Base-by-base conservation (phyloP, 2,329 filamentous ascomycete species). In the Colletotrichum noveboracense region DNA sequence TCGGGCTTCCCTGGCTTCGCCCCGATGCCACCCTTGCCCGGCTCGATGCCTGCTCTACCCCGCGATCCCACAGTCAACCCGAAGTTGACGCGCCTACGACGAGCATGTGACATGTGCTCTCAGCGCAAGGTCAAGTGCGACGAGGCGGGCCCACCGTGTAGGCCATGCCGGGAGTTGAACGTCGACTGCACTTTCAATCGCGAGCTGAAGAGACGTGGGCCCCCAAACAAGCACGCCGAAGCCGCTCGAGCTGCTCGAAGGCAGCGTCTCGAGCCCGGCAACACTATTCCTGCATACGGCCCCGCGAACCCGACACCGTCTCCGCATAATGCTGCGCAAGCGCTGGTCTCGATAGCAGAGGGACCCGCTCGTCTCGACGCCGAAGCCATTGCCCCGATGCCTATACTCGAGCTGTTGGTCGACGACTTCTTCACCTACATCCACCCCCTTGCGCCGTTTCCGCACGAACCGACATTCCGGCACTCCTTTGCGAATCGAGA, bases 371-470 rank as follows among this genome's bases (percentile, higher is more conserved):
- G 84, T n/a, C 81, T 92, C 16, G 90, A 91, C 75, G 91, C 93
- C 64, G 94, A 96, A 81, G 87, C 90, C 3, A 95, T 96, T 76
- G 94, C 93, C 55, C 93, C 94, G 0, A 88, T 93, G 83, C 89
- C 91, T 9, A 91, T 93, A 13, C 86, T 96, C 68, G 89, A 93
- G 79, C 88, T 93, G 3, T 87, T 96, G 18, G 90, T 96, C 73
- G 93, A 96, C 82, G 94, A 96, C 85, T 96, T 95, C 88, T 96
- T 96, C 84, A 95, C 93, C 21, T 95, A 95, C 82, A 93, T 96
- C 69, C 93, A 96, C 79, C 94, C 94, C 2, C 88, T 96, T 10
- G 91, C 91, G 74, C 94, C 94, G 0, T 96, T 96, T 73, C 94
- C 94, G 0, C 94, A 96, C 82, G 93, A 96, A 81, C 93, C 94